Evolutionary conservation across 2,329 filamentous ascomycete genomes (phyloP), one percentile per base, ranked within the genome.

Genomic region (Exophiala dermatitidis): DNA sequence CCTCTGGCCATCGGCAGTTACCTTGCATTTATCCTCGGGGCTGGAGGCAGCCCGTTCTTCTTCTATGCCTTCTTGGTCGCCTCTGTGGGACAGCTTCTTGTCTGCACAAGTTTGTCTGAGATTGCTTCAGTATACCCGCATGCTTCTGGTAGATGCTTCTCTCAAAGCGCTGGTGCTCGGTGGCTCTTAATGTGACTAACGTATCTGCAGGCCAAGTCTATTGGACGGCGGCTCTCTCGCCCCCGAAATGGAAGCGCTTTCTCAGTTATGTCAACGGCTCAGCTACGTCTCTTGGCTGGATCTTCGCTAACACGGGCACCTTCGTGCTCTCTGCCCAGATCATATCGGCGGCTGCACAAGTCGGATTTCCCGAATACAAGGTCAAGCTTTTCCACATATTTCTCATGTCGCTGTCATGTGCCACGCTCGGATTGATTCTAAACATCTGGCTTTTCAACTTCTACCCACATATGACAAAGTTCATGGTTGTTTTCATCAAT

Each of bases 281-380:
- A 70, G 71, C 79, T 53, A 75, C 75, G 1, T 79, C 74, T 70
- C 72, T 74, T 19, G 77, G 76, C 9, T 71, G 72, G 26, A 72
- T 80, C 50, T 79, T 79, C 58, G 77, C 76, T 4, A 74, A 68
- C 59, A 75, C 77, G 2, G 48, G 31, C 43, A 9, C 5, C 12
- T 26, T 30, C 1, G 37, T 55, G 2, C 36, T 41, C 42, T 8
- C 28, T 33, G 57, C 53, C 36, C 8, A 58, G 36, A 3, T 58
- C 49, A 34, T 43, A 6, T 5, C 61, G 31, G 51, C 41, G 9
- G n/a, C 48, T 7, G 49, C 52, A 1, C 33, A 26, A 6, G 55
- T 57, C 36, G 48, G 37, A 29, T 30, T 56, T 19, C 45, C 49
- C 3, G 41, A 48, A 2, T 61, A 54, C 34, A 12, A 26, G 0